phyloP scores from a whole-genome alignment of 768 basidiomycete species.

The Steccherinum ochraceum region DNA sequence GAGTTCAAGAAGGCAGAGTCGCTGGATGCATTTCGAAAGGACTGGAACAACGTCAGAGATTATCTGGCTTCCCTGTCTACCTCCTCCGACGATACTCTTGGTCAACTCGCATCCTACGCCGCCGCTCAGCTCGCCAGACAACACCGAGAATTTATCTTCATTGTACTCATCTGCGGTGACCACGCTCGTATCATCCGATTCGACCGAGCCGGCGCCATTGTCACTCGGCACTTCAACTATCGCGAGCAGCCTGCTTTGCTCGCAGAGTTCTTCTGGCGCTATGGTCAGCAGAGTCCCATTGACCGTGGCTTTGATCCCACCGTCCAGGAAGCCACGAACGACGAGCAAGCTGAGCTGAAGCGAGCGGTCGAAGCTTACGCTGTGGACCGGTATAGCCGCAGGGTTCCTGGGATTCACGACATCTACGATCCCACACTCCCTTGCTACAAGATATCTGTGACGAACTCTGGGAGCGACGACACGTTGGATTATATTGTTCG shows the following conservation, averaged over 20 bases:
- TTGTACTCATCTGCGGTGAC: slow-evolving; percentile 19
- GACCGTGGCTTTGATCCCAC: slow-evolving; percentile 22
- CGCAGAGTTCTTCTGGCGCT: slow-evolving; percentile 22
- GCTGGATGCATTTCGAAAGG: too few species aligned
- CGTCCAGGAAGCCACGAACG: slow-evolving; percentile 12
- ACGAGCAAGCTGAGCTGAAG: too few species aligned
- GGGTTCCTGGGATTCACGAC: too few species aligned
- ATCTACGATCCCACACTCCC: too few species aligned
- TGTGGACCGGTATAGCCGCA: too few species aligned
- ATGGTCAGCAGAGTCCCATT: slow-evolving; percentile 11
- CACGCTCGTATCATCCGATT: slow-evolving; percentile 27
- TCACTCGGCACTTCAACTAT: slow-evolving; percentile 22
- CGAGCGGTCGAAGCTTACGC: too few species aligned
- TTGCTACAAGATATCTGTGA: too few species aligned
- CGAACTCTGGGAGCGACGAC: too few species aligned
- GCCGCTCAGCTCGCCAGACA: not conserved
- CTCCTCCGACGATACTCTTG: not conserved
- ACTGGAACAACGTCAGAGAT: too few species aligned
- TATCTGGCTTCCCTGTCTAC: too few species aligned
- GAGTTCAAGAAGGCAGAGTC: too few species aligned
- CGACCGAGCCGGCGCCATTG: slow-evolving; percentile 27
- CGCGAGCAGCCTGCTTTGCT: slow-evolving; percentile 8
- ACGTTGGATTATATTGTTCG: too few species aligned
- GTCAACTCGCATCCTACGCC: not conserved
- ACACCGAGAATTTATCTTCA: slow-evolving; percentile 25